Evolutionary conservation across 768 basidiomycete genomes (phyloP).

Genomic region (Boletus coccyginus): DNA sequence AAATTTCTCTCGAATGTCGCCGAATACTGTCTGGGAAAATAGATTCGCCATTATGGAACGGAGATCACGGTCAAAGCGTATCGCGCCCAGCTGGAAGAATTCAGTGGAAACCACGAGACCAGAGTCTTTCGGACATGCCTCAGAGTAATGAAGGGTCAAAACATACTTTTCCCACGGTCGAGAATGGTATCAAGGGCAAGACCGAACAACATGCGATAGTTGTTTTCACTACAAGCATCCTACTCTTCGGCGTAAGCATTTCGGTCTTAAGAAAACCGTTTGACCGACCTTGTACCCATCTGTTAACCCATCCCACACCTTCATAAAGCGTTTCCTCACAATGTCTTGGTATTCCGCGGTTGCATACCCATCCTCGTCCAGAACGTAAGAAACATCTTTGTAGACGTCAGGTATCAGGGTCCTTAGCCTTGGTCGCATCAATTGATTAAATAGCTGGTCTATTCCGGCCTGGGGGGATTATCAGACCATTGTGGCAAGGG

Average conservation of each 20-base stretch:
- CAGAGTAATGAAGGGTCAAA: conserved; percentile 77
- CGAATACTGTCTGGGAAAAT: conserved; percentile 84
- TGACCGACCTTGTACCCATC: conserved; percentile 78
- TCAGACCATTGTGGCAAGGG: conserved; percentile 1
- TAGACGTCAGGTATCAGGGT: conserved; percentile 84
- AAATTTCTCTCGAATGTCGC: conserved; percentile 91
- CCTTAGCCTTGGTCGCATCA: conserved; percentile 83
- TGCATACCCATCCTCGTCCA: conserved; percentile 87
- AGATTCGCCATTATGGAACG: conserved; percentile 81
- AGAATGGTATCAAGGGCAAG: conserved; percentile 84
- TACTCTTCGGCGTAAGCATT: conserved; percentile 29
- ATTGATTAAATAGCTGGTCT: conserved; percentile 94
- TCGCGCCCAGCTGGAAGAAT: conserved; percentile 76
- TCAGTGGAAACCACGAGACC: background rate
- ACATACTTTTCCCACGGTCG: conserved; percentile 94
- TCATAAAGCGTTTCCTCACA: conserved; percentile 87
- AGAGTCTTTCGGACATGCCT: conserved; percentile 47
- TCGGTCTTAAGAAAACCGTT: background rate
- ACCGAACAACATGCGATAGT: conserved; percentile 84
- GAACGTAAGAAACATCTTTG: conserved; percentile 81
- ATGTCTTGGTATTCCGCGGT: conserved; percentile 82
- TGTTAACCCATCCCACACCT: conserved; percentile 80
- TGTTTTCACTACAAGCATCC: conserved; percentile 85
- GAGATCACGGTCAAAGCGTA: conserved; percentile 92
- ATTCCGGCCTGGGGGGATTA: conserved; percentile 58